Evolutionary conservation across 2,329 filamentous ascomycete genomes (phyloP).

Genomic region (Epichloe gansuensis): DNA sequence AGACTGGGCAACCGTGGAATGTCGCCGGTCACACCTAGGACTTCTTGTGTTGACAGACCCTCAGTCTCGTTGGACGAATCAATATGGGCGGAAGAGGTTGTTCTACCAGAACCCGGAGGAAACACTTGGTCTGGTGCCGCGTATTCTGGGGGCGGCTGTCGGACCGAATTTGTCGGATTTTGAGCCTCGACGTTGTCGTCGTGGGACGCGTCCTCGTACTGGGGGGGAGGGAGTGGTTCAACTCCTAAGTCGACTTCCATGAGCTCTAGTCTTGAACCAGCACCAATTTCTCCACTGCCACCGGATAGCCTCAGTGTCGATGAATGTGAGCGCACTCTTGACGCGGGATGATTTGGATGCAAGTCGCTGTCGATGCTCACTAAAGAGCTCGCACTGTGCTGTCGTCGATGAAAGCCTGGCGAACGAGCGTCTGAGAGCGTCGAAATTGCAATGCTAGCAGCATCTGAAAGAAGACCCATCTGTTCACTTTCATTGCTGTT

Average conservation of each 20-base stretch:
- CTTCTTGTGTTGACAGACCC: not conserved
- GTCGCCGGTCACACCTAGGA: not conserved
- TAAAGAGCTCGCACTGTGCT: slow-evolving; percentile 39
- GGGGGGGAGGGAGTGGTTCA: slow-evolving; percentile 37
- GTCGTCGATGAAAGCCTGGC: slow-evolving; percentile 26
- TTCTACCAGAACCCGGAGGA: not conserved
- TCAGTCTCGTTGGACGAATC: not conserved
- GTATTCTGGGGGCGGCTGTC: slow-evolving; percentile 41
- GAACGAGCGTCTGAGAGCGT: slow-evolving; percentile 21
- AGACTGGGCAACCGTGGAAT: not conserved
- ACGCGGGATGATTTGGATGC: slow-evolving; percentile 25
- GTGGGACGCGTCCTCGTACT: slow-evolving; percentile 38
- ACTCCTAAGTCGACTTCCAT: slow-evolving; percentile 38
- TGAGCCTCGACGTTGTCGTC: slow-evolving; percentile 22
- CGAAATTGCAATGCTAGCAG: slow-evolving; percentile 45
- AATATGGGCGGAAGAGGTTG: not conserved
- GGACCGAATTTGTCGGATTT: slow-evolving; percentile 11
- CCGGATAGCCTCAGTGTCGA: slow-evolving; percentile 25
- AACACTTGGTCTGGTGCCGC: not conserved
- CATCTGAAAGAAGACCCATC: slow-evolving; percentile 56
- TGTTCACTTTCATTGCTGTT: slow-evolving; percentile 63
- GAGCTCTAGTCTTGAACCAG: slow-evolving; percentile 40
- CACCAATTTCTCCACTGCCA: slow-evolving; percentile 19
- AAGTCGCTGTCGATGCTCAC: slow-evolving; percentile 39
- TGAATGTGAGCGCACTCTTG: slow-evolving; percentile 29